Base-by-base conservation (phyloP, 371 early-diverging fungal species). In the Zychaea mexicana region DNA sequence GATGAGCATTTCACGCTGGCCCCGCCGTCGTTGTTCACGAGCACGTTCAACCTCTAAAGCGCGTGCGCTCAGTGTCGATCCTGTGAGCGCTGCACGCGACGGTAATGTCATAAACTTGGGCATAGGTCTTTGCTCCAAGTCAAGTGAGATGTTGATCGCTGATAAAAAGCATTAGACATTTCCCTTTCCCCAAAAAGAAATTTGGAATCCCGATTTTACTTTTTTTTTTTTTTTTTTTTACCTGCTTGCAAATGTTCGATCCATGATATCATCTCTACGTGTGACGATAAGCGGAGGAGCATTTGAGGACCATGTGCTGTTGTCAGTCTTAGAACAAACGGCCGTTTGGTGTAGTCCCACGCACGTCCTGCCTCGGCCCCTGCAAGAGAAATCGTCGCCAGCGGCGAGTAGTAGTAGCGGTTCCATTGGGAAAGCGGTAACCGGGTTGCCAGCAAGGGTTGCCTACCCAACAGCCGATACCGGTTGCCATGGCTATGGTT, bases 181-280 rank as follows among this genome's bases (percentile, higher is more conserved):
- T 24, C 22, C 22, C 49, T 4, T 42, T 33, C 12, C 12, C 5
- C 33, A 33, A 33, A n/a, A 45, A 45, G n/a, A n/a, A n/a, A n/a
- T n/a, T n/a, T n/a, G n/a, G n/a, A n/a, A n/a, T n/a, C n/a, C n/a
- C n/a, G n/a, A n/a, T n/a, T n/a, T n/a, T 45, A 45, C 5, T 10
- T 45, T 8, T 47, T 47, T 52, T 19, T 27, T 54, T 2, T 0
- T 22, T 56, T 42, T 22, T 15, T 2, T 9, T 66, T 67, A 79
- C 79, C 79, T 57, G 82, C 74, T 77, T 81, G 82, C 9, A 81
- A 62, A 61, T 78, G 79, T 60, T 81, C 82, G 13, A 81, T 55
- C 82, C 82, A 81, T 57, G 77, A 75, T 60, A 77, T 67, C 73
- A 81, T 78, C 21, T 81, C 79, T 19, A 73, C 63, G 64, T 71